Conservation (phyloP, 148 eudicot genomes). For the Amaranthus hypochondriacus region DNA sequence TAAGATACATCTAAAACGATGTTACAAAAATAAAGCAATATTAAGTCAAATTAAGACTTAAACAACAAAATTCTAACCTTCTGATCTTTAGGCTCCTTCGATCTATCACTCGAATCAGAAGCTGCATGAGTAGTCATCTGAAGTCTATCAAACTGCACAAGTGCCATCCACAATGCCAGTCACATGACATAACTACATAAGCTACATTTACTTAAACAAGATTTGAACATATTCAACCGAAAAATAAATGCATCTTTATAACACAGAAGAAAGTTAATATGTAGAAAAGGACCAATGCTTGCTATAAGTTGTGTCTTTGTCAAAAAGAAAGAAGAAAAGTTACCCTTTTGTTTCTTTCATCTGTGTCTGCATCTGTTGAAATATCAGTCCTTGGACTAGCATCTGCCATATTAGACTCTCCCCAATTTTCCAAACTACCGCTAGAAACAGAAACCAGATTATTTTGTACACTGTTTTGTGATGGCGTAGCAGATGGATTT, state of each 20-base stretch:
- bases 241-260: background rate
- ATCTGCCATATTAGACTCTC: conserved; percentile 42
- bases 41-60: conserved; percentile 6
- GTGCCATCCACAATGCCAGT: conserved; percentile 10
- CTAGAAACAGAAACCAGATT: conserved; percentile 21
- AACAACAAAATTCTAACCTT: conserved; percentile 30
- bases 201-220: background rate
- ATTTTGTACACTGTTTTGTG: conserved; percentile 13
- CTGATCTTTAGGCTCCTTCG: conserved; percentile 49
- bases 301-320: background rate
- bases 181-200: conserved; percentile 1
- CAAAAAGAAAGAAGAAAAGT: background rate
- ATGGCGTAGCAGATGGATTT: conserved; percentile 8
- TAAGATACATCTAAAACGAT: conserved; percentile 6
- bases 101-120: conserved; percentile 58
- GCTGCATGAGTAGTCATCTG: conserved; percentile 26
- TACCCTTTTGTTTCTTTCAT: conserved; percentile 48
- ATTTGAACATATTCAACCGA: background rate
- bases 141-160: conserved; percentile 37
- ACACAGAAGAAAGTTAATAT: background rate
- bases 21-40: background rate
- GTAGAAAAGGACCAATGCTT: background rate
- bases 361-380: conserved; percentile 53
- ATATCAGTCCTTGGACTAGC: conserved; percentile 57
- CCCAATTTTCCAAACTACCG: conserved; percentile 23